Percentiles rank a stretch among this genome's conserved stretches.
Evolutionary conservation across 805 yeast species (phyloP).

Genomic region (Pichia nanzhaoensis): DNA sequence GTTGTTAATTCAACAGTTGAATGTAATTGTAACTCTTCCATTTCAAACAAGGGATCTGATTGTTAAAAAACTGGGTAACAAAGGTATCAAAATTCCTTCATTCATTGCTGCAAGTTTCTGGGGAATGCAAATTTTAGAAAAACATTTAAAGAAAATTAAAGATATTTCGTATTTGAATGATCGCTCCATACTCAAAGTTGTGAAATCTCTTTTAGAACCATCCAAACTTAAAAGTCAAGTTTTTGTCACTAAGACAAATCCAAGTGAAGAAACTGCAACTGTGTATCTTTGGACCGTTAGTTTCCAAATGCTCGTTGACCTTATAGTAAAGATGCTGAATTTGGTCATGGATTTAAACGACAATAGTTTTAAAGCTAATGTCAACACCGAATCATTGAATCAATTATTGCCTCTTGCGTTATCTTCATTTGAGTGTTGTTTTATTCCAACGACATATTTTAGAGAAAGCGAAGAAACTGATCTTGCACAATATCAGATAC

Average conservation of each 20-base stretch:
- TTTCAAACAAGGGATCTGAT: slow-evolving; percentile 55
- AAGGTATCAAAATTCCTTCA: slow-evolving; percentile 46
- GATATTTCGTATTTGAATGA: slow-evolving; percentile 38
- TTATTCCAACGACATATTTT: slow-evolving; percentile 27
- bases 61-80: slow-evolving; percentile 40
- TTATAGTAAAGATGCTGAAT: slow-evolving; percentile 30
- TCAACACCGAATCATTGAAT: slow-evolving; percentile 16
- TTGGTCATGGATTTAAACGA: slow-evolving; percentile 14
- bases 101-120: slow-evolving; percentile 53
- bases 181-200: slow-evolving; percentile 38
- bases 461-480: slow-evolving; percentile 13
- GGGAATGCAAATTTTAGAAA: slow-evolving; percentile 37
- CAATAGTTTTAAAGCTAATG: neutral
- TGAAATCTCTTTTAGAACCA: slow-evolving; percentile 47
- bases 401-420: slow-evolving; percentile 38
- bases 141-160: slow-evolving; percentile 28
- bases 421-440: slow-evolving; percentile 35
- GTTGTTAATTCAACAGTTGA: slow-evolving; percentile 45
- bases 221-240: slow-evolving; percentile 39
- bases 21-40: slow-evolving; percentile 49
- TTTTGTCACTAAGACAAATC: neutral
- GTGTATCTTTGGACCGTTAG: slow-evolving; percentile 51
- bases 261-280: neutral
- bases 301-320: slow-evolving; percentile 32
- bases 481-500: slow-evolving; percentile 28